Percentiles rank a stretch among this genome's conserved stretches.
These are phyloP conservation scores for Penicillium fimorum DNA, from an alignment of 495 filamentous ascomycete species.

Conservation along the genomic window DNA sequence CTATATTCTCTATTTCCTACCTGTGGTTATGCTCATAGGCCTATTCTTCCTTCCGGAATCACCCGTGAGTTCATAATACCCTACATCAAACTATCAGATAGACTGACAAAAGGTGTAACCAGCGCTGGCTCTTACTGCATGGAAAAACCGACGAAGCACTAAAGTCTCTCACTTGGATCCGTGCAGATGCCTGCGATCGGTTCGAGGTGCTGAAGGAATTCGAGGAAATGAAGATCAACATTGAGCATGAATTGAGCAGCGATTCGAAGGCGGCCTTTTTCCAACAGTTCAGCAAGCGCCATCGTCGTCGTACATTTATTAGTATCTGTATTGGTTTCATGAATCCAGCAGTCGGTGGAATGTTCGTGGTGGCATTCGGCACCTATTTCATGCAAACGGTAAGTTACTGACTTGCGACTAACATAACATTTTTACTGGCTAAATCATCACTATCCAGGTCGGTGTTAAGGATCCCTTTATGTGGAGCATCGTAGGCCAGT, in stretches of 20 bases:
- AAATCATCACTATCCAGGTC: neutral
- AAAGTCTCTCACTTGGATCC: neutral
- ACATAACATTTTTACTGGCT: no score
- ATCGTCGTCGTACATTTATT: neutral
- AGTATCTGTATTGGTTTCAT: neutral
- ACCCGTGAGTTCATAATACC: neutral
- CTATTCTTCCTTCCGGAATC: neutral
- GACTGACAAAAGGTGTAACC: neutral
- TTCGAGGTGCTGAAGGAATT: neutral
- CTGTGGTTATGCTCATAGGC: neutral
- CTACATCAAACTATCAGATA: no score
- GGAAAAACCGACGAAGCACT: neutral
- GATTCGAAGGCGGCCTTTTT: neutral
- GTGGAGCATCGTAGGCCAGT: neutral
- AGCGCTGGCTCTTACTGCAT: neutral
- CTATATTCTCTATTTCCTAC: neutral
- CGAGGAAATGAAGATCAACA: neutral
- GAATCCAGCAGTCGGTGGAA: neutral
- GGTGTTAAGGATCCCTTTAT: neutral
- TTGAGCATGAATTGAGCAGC: neutral
- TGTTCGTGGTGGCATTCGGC: neutral
- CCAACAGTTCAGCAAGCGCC: neutral
- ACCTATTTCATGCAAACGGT: neutral
- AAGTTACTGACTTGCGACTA: neutral
- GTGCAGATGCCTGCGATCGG: neutral